Percentiles rank a stretch among this genome's conserved stretches.
These are phyloP conservation scores for Byssoonygena ceratinophila DNA, from an alignment of 2,329 filamentous ascomycete species.

Conservation along the genomic window DNA sequence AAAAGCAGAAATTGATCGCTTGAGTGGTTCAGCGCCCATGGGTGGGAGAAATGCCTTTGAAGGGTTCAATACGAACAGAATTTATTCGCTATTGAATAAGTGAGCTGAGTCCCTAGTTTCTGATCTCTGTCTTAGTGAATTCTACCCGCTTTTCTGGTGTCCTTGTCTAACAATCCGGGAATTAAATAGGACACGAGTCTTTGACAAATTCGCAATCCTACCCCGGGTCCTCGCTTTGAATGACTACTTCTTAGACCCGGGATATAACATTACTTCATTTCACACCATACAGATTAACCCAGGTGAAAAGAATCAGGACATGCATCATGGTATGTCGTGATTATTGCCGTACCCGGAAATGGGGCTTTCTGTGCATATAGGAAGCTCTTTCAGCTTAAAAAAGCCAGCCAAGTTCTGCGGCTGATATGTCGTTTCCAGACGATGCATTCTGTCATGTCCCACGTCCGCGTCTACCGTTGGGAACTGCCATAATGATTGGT, in stretches of 20 bases:
- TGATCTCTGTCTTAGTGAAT: not conserved
- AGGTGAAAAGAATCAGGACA: slow-evolving; percentile 29
- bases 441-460: slow-evolving; percentile 26
- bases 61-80: slow-evolving; percentile 30
- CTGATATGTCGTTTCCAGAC: slow-evolving; percentile 12
- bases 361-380: too few relatives aligned
- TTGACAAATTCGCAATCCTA: slow-evolving; percentile 31
- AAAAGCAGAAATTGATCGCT: slow-evolving; percentile 25
- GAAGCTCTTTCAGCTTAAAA: not conserved
- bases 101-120: not conserved
- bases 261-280: slow-evolving; percentile 28
- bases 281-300: slow-evolving; percentile 34
- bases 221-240: slow-evolving; percentile 32
- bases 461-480: slow-evolving; percentile 28
- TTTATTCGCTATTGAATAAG: slow-evolving; percentile 34
- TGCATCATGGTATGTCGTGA: slow-evolving; percentile 26
- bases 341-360: not conserved
- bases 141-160: not conserved
- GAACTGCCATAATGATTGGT: slow-evolving; percentile 27
- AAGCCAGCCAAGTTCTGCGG: not conserved
- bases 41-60: slow-evolving; percentile 32
- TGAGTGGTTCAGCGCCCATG: slow-evolving; percentile 24
- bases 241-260: slow-evolving; percentile 33
- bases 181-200: slow-evolving; percentile 23
- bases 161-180: not conserved